Conservation (phyloP, 331 rosid genomes). For the Malus hybrid region DNA sequence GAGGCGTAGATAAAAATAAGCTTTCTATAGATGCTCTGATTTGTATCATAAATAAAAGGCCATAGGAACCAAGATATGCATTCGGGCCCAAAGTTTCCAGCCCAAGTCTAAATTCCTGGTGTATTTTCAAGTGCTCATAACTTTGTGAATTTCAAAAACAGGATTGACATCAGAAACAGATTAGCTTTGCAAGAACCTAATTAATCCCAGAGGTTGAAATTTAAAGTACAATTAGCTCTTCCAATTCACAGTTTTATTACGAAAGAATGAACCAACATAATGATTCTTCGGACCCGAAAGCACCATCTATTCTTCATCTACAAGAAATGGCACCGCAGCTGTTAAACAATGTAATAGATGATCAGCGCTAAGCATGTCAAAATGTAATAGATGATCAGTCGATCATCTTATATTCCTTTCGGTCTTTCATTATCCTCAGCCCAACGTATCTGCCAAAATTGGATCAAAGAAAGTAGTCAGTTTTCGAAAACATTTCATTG, state of each 20-base stretch:
- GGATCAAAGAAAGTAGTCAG: background rate
- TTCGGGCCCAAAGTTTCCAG: background rate
- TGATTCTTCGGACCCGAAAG: background rate
- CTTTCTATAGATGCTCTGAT: too few species aligned
- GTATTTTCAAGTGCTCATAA: too few species aligned
- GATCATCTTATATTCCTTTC: slow-evolving; percentile 14
- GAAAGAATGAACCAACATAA: background rate
- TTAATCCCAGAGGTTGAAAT: too few species aligned
- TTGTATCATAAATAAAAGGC: background rate
- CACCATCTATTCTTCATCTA: background rate
- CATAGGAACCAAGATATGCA: background rate
- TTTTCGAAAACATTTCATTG: background rate
- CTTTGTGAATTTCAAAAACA: too few species aligned
- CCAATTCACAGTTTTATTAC: background rate
- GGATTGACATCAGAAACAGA: too few species aligned
- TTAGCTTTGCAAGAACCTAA: background rate
- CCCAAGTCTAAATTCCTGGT: background rate
- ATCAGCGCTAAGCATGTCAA: background rate
- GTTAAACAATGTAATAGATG: background rate
- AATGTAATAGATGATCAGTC: background rate
- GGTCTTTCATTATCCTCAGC: slow-evolving; percentile 37
- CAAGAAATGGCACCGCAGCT: background rate
- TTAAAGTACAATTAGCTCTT: background rate
- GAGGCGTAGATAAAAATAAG: too few species aligned
- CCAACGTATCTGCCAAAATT: slow-evolving; percentile 51